Evolutionary conservation across 2,329 filamentous ascomycete species (phyloP).

Genomic region (Fusarium phyllophilum): DNA sequence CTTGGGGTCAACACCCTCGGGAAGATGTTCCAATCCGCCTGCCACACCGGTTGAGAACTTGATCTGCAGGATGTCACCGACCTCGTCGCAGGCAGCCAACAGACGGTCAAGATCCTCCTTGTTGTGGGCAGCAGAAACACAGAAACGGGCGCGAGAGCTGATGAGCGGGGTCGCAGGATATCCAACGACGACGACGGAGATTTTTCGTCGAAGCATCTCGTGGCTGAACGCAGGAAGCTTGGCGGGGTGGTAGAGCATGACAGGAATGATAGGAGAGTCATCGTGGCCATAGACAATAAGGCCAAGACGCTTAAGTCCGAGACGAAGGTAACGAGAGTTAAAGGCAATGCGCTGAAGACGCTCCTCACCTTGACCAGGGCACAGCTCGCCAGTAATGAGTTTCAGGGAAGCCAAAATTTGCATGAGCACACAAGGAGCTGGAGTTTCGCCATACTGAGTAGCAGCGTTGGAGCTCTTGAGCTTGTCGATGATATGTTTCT

Average conservation of each 20-base stretch:
- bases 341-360: constrained; percentile 95
- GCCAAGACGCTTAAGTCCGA: constrained; percentile 95
- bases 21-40: constrained; percentile 82
- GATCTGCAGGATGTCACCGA: constrained; percentile 90
- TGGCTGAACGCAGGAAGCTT: constrained; percentile 99
- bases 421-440: constrained; percentile 85
- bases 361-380: constrained; percentile 93
- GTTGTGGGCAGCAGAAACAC: constrained; percentile 94
- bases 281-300: constrained; percentile 98
- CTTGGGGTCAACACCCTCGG: constrained; percentile 75
- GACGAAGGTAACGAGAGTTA: constrained; percentile 97
- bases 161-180: constrained; percentile 97
- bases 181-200: constrained; percentile 95
- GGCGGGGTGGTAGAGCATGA: constrained; percentile 96
- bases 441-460: constrained; percentile 87
- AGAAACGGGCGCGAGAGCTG: constrained; percentile 94
- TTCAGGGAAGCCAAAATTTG: constrained; percentile 89
- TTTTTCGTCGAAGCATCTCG: constrained; percentile 98
- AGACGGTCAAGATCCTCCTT: constrained; percentile 97
- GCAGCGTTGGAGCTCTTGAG: constrained; percentile 87
- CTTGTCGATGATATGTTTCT: constrained; percentile 92
- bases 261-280: constrained; percentile 94
- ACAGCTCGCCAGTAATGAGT: constrained; percentile 88
- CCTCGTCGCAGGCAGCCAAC: constrained; percentile 88
- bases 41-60: constrained; percentile 98